Conservation (phyloP, 805 yeast species). For the Maudiozyma serrabonitensis region DNA sequence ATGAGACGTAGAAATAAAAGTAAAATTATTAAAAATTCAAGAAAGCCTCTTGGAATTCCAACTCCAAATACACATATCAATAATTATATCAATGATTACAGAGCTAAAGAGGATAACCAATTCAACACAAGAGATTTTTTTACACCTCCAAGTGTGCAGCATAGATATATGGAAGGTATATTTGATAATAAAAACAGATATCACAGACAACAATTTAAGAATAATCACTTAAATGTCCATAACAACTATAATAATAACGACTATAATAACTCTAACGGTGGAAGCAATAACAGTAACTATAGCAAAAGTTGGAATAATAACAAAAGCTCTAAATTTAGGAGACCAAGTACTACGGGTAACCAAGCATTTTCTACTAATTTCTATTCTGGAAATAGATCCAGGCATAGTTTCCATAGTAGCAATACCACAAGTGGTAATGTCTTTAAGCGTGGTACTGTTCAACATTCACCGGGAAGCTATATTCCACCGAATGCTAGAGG, state of each 20-base stretch:
- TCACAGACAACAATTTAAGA: constrained; percentile 21
- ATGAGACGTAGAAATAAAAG: constrained; percentile 18
- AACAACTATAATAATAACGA: constrained; percentile 4
- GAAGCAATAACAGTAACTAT: constrained; percentile 1
- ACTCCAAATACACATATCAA: constrained; percentile 41
- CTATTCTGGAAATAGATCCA: constrained; percentile 3
- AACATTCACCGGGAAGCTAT: constrained; percentile 43
- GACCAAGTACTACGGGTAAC: constrained; percentile 19
- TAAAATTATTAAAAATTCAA: constrained; percentile 28
- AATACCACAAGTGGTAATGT: constrained; percentile 4
- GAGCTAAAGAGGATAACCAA: constrained; percentile 12
- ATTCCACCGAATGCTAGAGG: constrained; percentile 61
- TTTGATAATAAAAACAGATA: constrained; percentile 29
- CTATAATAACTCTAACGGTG: background rate
- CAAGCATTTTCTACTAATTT: constrained; percentile 7
- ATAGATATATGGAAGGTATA: constrained; percentile 58
- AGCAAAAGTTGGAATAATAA: constrained; percentile 4
- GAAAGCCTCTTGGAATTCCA: constrained; percentile 59
- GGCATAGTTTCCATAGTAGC: constrained; percentile 5
- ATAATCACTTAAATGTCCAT: background rate
- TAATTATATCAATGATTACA: constrained; percentile 32
- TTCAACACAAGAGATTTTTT: constrained; percentile 64
- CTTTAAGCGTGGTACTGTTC: constrained; percentile 5
- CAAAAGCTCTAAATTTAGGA: constrained; percentile 9
- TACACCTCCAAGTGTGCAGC: constrained; percentile 67